A percentile compares a stretch with the other conserved stretches of the same genome.
Conservation (phyloP, 805 yeast species). For the Blastobotrys peoriensis region DNA sequence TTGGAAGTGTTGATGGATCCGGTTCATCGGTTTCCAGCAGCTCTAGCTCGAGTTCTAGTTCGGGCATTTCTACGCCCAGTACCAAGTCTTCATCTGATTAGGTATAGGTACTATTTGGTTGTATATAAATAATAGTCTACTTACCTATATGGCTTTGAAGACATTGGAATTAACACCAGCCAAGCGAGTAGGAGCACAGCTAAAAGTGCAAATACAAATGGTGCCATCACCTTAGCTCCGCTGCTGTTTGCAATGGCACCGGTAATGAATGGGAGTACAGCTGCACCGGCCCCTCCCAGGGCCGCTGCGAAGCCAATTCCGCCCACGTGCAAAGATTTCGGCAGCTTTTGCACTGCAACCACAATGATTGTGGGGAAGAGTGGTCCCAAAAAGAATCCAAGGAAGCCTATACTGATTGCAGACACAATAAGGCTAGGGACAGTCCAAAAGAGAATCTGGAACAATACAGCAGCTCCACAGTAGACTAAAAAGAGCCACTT, state of each 20-base stretch:
- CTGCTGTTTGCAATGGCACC: slow-evolving; percentile 41
- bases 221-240: slow-evolving; percentile 24
- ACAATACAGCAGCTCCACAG: slow-evolving; percentile 32
- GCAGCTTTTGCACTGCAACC: slow-evolving; percentile 56
- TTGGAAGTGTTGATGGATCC: slow-evolving; percentile 10
- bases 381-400: slow-evolving; percentile 64
- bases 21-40: background rate
- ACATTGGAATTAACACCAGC: slow-evolving; percentile 13
- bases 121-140: no score
- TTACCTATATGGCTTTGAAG: background rate
- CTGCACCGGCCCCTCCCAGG: slow-evolving; percentile 80
- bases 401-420: slow-evolving; percentile 41
- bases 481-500: slow-evolving; percentile 22
- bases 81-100: no score
- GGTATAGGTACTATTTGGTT: no score
- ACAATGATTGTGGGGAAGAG: slow-evolving; percentile 68
- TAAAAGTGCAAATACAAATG: slow-evolving; percentile 21
- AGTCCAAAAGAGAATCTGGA: slow-evolving; percentile 44
- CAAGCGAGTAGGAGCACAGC: slow-evolving; percentile 22
- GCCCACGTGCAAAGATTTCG: slow-evolving; percentile 50
- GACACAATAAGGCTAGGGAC: slow-evolving; percentile 40
- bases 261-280: slow-evolving; percentile 58
- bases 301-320: slow-evolving; percentile 76
- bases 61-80: no score
- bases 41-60: background rate